A percentile compares a stretch with the other conserved stretches of the same genome.
Conservation (phyloP, 768 basidiomycete species). For the Suillus clintonianus region DNA sequence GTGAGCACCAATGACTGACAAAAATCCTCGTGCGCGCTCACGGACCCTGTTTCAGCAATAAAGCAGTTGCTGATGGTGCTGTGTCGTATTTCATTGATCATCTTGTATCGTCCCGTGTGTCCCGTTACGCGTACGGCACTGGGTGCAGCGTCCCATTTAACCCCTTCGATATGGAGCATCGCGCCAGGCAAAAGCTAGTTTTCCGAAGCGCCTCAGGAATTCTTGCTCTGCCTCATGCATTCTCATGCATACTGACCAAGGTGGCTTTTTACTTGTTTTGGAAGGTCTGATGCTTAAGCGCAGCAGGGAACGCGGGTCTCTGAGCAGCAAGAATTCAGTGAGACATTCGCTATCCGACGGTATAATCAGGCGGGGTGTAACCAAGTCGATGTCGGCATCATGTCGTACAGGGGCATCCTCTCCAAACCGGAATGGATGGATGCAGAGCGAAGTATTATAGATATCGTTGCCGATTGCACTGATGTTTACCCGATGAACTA, state of each 20-base stretch:
- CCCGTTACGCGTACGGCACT: slow-evolving; percentile 51
- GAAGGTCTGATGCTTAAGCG: not conserved
- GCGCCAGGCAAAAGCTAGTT: slow-evolving; percentile 29
- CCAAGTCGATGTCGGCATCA: slow-evolving; percentile 23
- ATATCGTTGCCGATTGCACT: not conserved
- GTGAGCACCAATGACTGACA: slow-evolving; percentile 35
- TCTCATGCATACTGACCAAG: slow-evolving; percentile 44
- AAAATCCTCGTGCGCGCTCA: slow-evolving; percentile 13
- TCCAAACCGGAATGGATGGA: slow-evolving; percentile 36
- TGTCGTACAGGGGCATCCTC: slow-evolving; percentile 32
- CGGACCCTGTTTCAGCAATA: slow-evolving; percentile 32
- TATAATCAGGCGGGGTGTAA: slow-evolving; percentile 23
- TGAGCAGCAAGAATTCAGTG: slow-evolving; percentile 47
- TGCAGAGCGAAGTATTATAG: slow-evolving; percentile 28
- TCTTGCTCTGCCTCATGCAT: slow-evolving; percentile 40
- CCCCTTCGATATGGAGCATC: slow-evolving; percentile 40
- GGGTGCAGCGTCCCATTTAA: slow-evolving; percentile 40
- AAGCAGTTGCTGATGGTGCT: slow-evolving; percentile 57
- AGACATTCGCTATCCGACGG: slow-evolving; percentile 34
- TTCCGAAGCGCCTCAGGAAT: slow-evolving; percentile 41
- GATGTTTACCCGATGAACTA: slow-evolving; percentile 7
- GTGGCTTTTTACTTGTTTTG: slow-evolving; percentile 22
- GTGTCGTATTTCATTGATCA: slow-evolving; percentile 46
- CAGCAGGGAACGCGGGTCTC: slow-evolving; percentile 45
- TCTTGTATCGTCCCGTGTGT: slow-evolving; percentile 48